Evolutionary conservation across 2,329 filamentous ascomycete genomes (phyloP).

Genomic region (Trichophyton schoenleinii): DNA sequence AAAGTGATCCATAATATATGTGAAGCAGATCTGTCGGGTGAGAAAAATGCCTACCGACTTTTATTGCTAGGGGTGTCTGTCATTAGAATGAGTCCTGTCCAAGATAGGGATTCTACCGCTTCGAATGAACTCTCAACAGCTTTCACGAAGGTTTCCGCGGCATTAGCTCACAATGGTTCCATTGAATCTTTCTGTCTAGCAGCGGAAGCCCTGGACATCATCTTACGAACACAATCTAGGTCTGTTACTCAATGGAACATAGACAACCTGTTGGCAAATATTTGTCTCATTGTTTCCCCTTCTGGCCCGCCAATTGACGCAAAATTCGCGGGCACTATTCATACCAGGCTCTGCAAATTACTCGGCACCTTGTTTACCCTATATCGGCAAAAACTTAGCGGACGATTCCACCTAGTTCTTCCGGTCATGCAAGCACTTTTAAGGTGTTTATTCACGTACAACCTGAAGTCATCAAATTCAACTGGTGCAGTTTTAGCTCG

Average conservation of each 20-base stretch:
- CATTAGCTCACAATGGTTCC: conserved; percentile 20
- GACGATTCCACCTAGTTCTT: conserved; percentile 48
- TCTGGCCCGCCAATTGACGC: conserved; percentile 23
- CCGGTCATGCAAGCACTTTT: conserved; percentile 44
- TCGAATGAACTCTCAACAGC: conserved; percentile 27
- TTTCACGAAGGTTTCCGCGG: conserved; percentile 24
- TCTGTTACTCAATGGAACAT: conserved; percentile 35
- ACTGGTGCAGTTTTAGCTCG: conserved; percentile 9
- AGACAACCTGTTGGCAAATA: conserved; percentile 30
- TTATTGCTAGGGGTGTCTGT: conserved; percentile 28
- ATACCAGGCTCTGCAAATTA: conserved; percentile 42
- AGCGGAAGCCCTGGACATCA: conserved; percentile 27
- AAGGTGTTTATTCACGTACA: conserved; percentile 42
- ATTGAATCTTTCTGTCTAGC: conserved; percentile 31
- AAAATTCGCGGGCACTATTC: conserved; percentile 33
- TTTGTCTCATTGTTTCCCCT: conserved; percentile 26
- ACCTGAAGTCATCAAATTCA: conserved; percentile 17
- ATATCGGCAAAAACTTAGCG: conserved; percentile 46
- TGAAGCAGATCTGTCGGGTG: conserved; percentile 20
- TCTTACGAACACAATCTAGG: conserved; percentile 30
- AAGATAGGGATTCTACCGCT: conserved; percentile 27
- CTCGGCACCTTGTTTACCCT: conserved; percentile 43
- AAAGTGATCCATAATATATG: conserved; percentile 23
- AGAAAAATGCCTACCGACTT: conserved; percentile 22
- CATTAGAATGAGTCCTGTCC: conserved; percentile 21